phyloP scores from a whole-genome alignment of 306 rosid genomes.

The Hylodesmum podocarpum region DNA sequence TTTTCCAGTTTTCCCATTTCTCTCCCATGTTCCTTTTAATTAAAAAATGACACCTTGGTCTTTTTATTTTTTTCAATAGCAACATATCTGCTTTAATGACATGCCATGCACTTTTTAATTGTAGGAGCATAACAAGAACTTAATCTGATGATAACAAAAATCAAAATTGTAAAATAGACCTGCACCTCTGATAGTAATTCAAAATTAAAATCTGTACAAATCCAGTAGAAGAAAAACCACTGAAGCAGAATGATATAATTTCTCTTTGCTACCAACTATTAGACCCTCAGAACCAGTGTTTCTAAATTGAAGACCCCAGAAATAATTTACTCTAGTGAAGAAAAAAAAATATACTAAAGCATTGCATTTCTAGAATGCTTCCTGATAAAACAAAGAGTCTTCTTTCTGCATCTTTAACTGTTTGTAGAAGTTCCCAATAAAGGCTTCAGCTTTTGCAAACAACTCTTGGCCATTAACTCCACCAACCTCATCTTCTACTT shows the following conservation, averaged over 20 bases:
- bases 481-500: conserved; percentile 36
- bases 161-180: conserved; percentile 7
- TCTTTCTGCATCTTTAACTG: conserved; percentile 88
- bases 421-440: conserved; percentile 76
- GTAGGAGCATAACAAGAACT: background rate
- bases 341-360: background rate
- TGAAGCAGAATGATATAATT: conserved; percentile 10
- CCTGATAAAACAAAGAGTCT: conserved; percentile 54
- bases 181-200: conserved; percentile 5
- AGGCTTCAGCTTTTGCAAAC: conserved; percentile 71
- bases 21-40: too few species aligned
- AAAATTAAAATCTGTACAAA: conserved; percentile 19
- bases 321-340: background rate
- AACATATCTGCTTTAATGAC: background rate
- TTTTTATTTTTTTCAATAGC: background rate
- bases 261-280: conserved; percentile 7
- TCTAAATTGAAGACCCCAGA: background rate
- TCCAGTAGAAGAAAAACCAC: conserved; percentile 26
- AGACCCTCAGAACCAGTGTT: conserved; percentile 27
- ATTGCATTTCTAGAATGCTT: conserved; percentile 31
- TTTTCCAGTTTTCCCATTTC: too few species aligned
- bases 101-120: background rate
- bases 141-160: background rate
- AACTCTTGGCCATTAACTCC: conserved; percentile 64
- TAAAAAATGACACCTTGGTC: background rate